Evolutionary conservation across 2,329 filamentous ascomycete species (phyloP), one percentile per base, ranked within the genome.

Genomic region (Dryadomyces quercus-mongolicae): DNA sequence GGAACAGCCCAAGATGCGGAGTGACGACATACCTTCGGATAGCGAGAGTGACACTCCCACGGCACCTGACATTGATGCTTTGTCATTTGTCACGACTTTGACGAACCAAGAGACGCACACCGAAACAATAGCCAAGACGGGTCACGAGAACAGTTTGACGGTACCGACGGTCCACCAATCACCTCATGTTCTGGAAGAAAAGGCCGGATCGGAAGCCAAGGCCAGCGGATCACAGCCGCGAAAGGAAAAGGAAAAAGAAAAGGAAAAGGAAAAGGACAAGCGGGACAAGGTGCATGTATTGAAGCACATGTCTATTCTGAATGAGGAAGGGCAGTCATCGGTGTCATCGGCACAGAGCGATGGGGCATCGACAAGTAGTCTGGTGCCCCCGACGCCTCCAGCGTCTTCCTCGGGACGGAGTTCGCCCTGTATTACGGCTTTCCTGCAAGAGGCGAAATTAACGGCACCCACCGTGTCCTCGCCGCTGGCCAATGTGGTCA

Each of bases 371-470:
- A 16, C 15, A 12, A 40, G 36, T 16, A 9, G 15, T 16, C 36
- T 40, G 3, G 10, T 40, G 15, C 36, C 36, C 6, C 36, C 36
- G 36, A 38, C 15, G 18, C 46, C 22, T 40, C 18, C 45, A 12
- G 9, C 34, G 21, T 54, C 59, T 7, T 60, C 59, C 5, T 44
- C 53, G 2, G 58, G 57, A 1, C 48, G 61, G 12, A 56, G 60
- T 20, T 62, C 64, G 8, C 50, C 61, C 15, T 63, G 65, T 10
- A n/a, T n/a, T n/a, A 66, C 63, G 4, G 62, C 65, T 8, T 69
- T 70, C 52, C 60, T 70, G 3, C 64, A 70, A 52, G 67, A 70
- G 56, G 67, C 68, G 5, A 61, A 67, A 20, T 67, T 64, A 48
- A 57, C 66, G 1, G 67, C 60, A 0, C 65, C 66, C 2, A 45